Conservation (phyloP, 176 grass and related monocot species). For the Thinopyrum elongatum region DNA sequence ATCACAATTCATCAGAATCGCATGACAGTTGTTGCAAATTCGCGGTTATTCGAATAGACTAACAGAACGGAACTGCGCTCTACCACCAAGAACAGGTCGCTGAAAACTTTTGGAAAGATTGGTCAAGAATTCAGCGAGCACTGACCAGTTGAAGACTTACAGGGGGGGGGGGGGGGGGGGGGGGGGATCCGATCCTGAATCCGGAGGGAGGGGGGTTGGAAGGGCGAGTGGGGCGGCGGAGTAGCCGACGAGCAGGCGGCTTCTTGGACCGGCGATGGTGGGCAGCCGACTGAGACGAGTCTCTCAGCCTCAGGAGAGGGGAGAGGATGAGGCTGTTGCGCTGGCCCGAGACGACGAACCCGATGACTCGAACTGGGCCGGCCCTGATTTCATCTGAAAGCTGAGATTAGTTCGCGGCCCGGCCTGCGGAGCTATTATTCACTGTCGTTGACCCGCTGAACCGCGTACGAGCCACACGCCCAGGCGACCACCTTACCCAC, state of each 20-base stretch:
- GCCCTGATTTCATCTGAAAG: no score
- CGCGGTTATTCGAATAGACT: not conserved
- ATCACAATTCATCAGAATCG: not conserved
- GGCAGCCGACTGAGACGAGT: not conserved
- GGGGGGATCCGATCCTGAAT: not conserved
- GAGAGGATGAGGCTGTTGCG: no score
- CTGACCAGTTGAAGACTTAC: not conserved
- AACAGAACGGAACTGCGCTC: not conserved
- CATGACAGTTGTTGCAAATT: not conserved
- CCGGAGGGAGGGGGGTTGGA: not conserved
- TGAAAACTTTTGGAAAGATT: not conserved
- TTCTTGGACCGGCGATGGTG: constrained; percentile 5
- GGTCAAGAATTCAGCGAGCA: not conserved
- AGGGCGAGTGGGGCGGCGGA: not conserved
- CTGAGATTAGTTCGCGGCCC: no score
- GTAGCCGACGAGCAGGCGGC: not conserved
- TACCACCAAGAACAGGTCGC: not conserved
- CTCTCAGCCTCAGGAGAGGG: not conserved
- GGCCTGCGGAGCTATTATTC: not conserved
- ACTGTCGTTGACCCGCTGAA: not conserved
- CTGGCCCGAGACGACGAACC: no score
- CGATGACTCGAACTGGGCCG: no score
- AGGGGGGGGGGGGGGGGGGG: not conserved
- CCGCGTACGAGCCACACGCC: not conserved
- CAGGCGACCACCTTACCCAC: not conserved